Evolutionary conservation across 495 filamentous ascomycete genomes (phyloP).

Genomic region (Penicillium cinerascens): DNA sequence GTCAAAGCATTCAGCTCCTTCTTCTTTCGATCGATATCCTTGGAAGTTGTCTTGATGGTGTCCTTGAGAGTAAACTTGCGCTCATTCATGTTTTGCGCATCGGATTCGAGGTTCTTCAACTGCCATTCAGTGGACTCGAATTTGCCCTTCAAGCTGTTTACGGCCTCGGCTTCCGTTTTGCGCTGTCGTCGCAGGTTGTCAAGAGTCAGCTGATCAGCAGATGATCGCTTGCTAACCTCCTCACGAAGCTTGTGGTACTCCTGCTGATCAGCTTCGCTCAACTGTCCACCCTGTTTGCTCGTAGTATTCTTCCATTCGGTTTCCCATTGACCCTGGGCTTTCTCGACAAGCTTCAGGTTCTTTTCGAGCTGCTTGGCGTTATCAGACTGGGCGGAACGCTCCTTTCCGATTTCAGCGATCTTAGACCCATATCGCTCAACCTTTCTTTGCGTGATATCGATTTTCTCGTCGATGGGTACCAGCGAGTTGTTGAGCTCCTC

Average conservation of each 20-base stretch:
- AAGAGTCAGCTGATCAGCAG: slow-evolving; percentile 75
- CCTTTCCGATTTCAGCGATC: slow-evolving; percentile 68
- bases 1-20: slow-evolving; percentile 80
- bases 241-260: slow-evolving; percentile 84
- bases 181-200: slow-evolving; percentile 79
- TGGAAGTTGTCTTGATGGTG: slow-evolving; percentile 60
- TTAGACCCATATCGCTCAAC: slow-evolving; percentile 61
- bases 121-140: slow-evolving; percentile 74
- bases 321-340: slow-evolving; percentile 87
- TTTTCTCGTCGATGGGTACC: slow-evolving; percentile 89
- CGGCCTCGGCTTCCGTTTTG: slow-evolving; percentile 85
- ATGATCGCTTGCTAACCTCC: slow-evolving; percentile 81
- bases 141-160: slow-evolving; percentile 80
- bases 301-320: slow-evolving; percentile 76
- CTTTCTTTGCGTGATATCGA: slow-evolving; percentile 72
- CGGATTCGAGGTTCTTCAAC: slow-evolving; percentile 66
- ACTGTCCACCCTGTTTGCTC: slow-evolving; percentile 78
- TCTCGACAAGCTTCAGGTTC: slow-evolving; percentile 77
- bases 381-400: slow-evolving; percentile 64
- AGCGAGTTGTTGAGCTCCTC: slow-evolving; percentile 81
- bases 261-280: slow-evolving; percentile 82
- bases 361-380: slow-evolving; percentile 70
- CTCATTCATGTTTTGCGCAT: slow-evolving; percentile 65
- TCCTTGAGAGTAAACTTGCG: slow-evolving; percentile 58
- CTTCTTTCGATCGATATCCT: slow-evolving; percentile 84